Percentiles rank a stretch among this genome's conserved stretches.
phyloP scores from a whole-genome alignment of 805 yeast species.

The Starmera caribaea region DNA sequence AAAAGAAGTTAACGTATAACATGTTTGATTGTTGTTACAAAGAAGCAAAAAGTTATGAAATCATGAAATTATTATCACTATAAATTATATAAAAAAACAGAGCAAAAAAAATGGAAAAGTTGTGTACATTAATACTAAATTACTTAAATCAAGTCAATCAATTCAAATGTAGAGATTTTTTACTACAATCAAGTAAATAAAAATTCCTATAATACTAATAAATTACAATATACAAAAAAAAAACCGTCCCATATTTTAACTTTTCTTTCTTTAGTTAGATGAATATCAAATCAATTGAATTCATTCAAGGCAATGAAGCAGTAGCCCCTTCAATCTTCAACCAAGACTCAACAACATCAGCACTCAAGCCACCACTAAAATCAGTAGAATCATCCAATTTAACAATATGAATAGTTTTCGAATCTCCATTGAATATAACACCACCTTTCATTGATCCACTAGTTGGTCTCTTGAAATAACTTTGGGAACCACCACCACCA shows the following conservation, averaged over 20 bases:
- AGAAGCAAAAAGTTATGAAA: neutral
- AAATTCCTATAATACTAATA: neutral
- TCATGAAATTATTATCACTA: too few species aligned
- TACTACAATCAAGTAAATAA: neutral
- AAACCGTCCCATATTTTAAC: too few species aligned
- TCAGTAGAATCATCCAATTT: conserved; percentile 43
- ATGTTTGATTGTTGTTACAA: too few species aligned
- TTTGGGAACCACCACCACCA: conserved; percentile 85
- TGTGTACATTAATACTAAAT: too few species aligned
- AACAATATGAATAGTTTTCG: conserved; percentile 42
- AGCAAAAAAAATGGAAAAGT: neutral
- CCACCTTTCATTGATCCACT: conserved; percentile 78
- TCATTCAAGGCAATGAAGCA: conserved; percentile 17
- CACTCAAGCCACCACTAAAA: conserved; percentile 44
- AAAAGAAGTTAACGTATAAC: neutral
- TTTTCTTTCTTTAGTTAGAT: neutral
- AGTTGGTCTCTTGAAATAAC: conserved; percentile 85
- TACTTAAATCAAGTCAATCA: too few species aligned
- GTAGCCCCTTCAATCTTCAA: conserved; percentile 39
- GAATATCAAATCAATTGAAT: neutral
- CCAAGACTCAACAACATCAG: conserved; percentile 55
- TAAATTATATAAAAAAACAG: neutral
- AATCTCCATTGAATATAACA: conserved; percentile 54
- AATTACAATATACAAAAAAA: neutral
- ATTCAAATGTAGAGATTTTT: too few species aligned